Percentiles rank a stretch among this genome's conserved stretches.
These are phyloP conservation scores for Malassezia nana DNA, from an alignment of 1,284 basidiomycete genomes.

Conservation along the genomic window DNA sequence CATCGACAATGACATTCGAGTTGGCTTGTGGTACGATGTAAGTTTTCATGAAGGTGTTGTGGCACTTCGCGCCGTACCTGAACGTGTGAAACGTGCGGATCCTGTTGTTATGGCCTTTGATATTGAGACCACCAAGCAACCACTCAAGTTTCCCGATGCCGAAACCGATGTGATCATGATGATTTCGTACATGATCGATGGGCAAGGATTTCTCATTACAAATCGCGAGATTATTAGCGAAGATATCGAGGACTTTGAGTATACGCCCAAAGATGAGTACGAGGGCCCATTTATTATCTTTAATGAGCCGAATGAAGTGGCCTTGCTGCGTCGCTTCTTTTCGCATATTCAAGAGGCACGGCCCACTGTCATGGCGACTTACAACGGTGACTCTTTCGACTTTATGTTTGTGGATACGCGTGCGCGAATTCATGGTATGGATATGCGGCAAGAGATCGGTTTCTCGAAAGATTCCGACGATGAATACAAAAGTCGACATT, in stretches of 20 bases:
- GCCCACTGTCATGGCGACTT: conserved; percentile 94
- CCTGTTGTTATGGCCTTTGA: conserved; percentile 98
- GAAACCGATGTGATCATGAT: conserved; percentile 98
- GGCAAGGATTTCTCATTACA: conserved; percentile 92
- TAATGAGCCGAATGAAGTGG: conserved; percentile 84
- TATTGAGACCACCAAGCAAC: conserved; percentile 97
- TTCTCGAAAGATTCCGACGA: conserved; percentile 84
- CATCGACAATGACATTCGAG: conserved; percentile 94
- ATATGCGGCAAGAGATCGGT: conserved; percentile 91
- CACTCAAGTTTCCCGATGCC: conserved; percentile 95
- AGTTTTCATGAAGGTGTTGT: conserved; percentile 69
- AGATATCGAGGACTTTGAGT: conserved; percentile 97
- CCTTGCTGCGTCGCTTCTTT: conserved; percentile 66
- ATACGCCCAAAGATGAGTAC: conserved; percentile 94
- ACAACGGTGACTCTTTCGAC: conserved; percentile 99
- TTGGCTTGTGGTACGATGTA: conserved; percentile 92
- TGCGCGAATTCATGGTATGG: conserved; percentile 77
- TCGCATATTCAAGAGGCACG: conserved; percentile 82
- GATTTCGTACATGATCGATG: conserved; percentile 98
- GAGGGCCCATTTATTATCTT: conserved; percentile 94
- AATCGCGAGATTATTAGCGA: conserved; percentile 95
- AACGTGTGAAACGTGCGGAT: conserved; percentile 94
- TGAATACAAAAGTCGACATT: conserved; percentile 88
- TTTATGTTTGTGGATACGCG: conserved; percentile 93
- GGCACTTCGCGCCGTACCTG: conserved; percentile 61